Evolutionary conservation across 164 flowering plant genomes (phyloP).

Genomic region (Liquidambar formosana): DNA sequence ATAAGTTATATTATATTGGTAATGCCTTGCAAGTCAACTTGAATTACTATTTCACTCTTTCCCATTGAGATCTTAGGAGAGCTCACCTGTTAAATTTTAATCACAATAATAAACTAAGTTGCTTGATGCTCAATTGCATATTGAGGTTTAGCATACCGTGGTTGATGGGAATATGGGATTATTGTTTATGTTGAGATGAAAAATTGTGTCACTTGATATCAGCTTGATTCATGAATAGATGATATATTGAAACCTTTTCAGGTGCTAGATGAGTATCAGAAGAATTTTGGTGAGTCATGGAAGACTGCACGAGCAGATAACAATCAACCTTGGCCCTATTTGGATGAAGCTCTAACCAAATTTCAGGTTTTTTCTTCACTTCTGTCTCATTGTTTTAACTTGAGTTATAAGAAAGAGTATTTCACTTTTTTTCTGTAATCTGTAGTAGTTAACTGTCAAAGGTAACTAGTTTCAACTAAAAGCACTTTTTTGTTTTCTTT

Average conservation of each 20-base stretch:
- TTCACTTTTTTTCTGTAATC: no score
- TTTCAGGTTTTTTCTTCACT: conserved; percentile 66
- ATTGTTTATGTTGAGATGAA: background rate
- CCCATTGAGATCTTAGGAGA: background rate
- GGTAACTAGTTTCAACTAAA: background rate
- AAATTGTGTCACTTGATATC: background rate
- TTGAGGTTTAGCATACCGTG: background rate
- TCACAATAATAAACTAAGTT: background rate
- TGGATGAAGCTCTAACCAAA: conserved; percentile 74
- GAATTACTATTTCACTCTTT: background rate
- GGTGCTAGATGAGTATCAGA: conserved; percentile 93
- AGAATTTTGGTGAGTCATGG: conserved; percentile 93
- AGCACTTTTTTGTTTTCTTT: background rate
- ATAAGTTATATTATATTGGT: no score
- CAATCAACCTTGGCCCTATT: conserved; percentile 83
- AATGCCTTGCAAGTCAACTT: background rate
- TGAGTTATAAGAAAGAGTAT: no score
- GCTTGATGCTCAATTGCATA: background rate
- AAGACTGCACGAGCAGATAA: conserved; percentile 58
- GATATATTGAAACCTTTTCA: conserved; percentile 17
- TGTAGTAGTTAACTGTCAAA: background rate
- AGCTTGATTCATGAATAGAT: conserved; percentile 3
- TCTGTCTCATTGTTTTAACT: no score
- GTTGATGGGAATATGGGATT: background rate
- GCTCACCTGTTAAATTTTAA: background rate